Percentiles rank a stretch among this genome's conserved stretches.
Conservation (phyloP, 345 rosid species). For the Melastoma malabathricum region DNA sequence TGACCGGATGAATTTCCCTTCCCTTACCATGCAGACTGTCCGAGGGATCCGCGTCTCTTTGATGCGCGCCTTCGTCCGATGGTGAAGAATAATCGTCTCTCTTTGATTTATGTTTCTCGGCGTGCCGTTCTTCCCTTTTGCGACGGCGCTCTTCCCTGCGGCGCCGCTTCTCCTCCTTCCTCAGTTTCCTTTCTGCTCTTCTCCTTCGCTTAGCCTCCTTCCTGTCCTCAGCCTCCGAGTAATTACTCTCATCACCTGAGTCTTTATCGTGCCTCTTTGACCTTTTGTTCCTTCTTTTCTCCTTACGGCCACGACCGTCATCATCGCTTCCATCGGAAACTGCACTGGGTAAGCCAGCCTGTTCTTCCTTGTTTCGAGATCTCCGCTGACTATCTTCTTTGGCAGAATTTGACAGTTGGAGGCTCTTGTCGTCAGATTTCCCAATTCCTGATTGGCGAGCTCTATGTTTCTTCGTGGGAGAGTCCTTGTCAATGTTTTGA, state of each 20-base stretch:
- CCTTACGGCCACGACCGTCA: conserved; percentile 27
- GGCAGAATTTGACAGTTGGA: conserved; percentile 1
- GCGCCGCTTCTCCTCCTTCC: conserved; percentile 78
- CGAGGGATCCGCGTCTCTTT: conserved; percentile 29
- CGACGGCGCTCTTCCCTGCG: conserved; percentile 66
- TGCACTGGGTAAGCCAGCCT: conserved; percentile 28
- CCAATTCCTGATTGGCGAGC: conserved; percentile 12
- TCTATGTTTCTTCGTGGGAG: conserved; percentile 12
- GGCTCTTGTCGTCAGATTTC: conserved; percentile 26
- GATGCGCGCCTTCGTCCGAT: conserved; percentile 3
- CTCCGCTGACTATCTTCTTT: conserved; percentile 16
- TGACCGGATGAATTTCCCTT: conserved; percentile 18
- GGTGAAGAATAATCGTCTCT: conserved; percentile 6
- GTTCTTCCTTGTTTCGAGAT: conserved; percentile 17
- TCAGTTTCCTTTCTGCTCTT: conserved; percentile 70
- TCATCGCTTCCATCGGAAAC: conserved; percentile 42
- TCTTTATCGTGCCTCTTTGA: conserved; percentile 34
- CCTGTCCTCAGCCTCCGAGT: conserved; percentile 61
- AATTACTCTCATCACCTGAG: conserved; percentile 52
- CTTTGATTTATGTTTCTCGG: conserved; percentile 52
- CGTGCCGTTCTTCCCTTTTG: conserved; percentile 61
- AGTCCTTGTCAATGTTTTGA: conserved; percentile 13
- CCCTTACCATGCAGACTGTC: conserved; percentile 28
- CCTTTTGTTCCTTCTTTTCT: conserved; percentile 53
- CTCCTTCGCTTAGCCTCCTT: conserved; percentile 79